Base-by-base conservation (phyloP, 2,329 filamentous ascomycete species). In the Talaromyces sp. region DNA sequence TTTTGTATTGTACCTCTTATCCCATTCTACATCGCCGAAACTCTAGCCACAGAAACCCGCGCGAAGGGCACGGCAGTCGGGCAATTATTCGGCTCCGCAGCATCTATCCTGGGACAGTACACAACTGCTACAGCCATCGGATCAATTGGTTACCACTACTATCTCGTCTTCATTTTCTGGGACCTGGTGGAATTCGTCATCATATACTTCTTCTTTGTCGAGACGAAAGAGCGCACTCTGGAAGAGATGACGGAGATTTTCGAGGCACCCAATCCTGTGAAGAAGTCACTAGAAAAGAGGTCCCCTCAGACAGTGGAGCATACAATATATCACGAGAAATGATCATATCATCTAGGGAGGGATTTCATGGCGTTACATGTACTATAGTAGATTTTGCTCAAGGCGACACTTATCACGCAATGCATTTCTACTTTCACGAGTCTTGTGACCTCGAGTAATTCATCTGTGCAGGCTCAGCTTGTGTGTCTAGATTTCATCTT, bases 1-100 rank as follows among this genome's bases (percentile, higher is more conserved):
- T 70, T 81, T 22, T 65, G 63, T 41, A 22, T 65, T n/a, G 63
- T 62, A 49, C 63, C 63, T 6, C 59, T 65, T 41, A 41, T 65
- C n/a, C 59, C 63, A 11, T 65, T 65, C 50, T 65, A 65, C 50
- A 33, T 65, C n/a, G 39, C 63, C 39, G 63, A 65, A 22, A 62
- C 59, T 13, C 43, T 65, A 19, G 41, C 58, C 15, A 65, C 63
- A 7, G 63, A 65, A 17, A 65, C 52, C 17, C 63, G 63, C 19
- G 63, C 63, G 27, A 65, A 65, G 43, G 63, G 63, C 3, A 58
- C 59, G 19, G 63, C 63, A 27, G 59, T 65, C 25, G 63, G 63
- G 5, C 63, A 65, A 58, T 33, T 65, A 27, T 25, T 62, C 22
- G 52, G 63, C 1, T 65, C 63, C 3, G 63, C 63, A 43, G 63